A percentile compares a stretch with the other conserved stretches of the same genome.
Evolutionary conservation across 2,329 filamentous ascomycete genomes (phyloP).

Genomic region (Dactylellina leptospora): DNA sequence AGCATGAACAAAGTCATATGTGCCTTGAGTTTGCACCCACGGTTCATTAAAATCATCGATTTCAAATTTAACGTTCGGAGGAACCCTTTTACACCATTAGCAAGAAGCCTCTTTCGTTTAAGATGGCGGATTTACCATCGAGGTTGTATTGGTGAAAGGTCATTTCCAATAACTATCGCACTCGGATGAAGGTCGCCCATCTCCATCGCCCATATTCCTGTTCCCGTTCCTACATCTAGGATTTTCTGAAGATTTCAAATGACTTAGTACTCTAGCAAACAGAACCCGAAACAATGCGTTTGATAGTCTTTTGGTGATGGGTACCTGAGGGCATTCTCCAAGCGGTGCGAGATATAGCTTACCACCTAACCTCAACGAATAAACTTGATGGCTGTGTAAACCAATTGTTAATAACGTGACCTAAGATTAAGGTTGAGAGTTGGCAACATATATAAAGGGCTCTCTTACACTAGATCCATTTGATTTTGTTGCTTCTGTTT

Average conservation of each 20-base stretch:
- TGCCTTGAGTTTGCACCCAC: slow-evolving; percentile 59
- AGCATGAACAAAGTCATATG: slow-evolving; percentile 69
- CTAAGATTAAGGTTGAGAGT: too few species aligned
- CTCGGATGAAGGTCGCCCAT: slow-evolving; percentile 56
- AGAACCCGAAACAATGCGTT: not conserved
- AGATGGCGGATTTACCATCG: slow-evolving; percentile 53
- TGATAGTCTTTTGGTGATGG: not conserved
- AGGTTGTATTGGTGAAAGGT: slow-evolving; percentile 57
- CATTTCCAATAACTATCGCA: slow-evolving; percentile 54
- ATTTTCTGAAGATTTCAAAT: slow-evolving; percentile 55
- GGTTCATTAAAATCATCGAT: slow-evolving; percentile 59
- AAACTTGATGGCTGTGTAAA: slow-evolving; percentile 56
- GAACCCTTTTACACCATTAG: slow-evolving; percentile 25
- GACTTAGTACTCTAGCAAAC: not conserved
- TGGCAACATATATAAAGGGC: too few species aligned
- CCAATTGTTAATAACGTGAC: too few species aligned
- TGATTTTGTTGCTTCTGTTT: slow-evolving; percentile 53
- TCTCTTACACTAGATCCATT: slow-evolving; percentile 50
- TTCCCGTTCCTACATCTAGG: slow-evolving; percentile 59
- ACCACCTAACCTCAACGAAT: slow-evolving; percentile 59
- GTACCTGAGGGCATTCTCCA: slow-evolving; percentile 55
- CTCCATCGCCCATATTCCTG: slow-evolving; percentile 60
- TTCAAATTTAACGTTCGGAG: slow-evolving; percentile 57
- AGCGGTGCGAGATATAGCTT: slow-evolving; percentile 61
- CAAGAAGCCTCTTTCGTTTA: slow-evolving; percentile 1